Base-by-base conservation (phyloP, 2,329 filamentous ascomycete genomes). In the Aspergillus sp. region DNA sequence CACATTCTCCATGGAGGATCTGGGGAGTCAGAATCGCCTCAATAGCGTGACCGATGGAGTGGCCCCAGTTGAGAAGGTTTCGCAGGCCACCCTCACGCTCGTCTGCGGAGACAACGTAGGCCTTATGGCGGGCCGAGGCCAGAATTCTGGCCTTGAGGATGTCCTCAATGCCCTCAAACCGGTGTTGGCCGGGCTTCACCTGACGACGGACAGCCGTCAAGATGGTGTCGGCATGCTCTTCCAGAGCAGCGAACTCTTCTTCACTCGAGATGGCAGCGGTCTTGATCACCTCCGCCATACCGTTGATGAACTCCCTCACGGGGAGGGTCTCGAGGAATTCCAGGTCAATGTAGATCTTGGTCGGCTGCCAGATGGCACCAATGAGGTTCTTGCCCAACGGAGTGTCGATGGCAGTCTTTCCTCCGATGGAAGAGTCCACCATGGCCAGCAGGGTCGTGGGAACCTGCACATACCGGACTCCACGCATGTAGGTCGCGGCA, bases 241-340 rank as follows among this genome's bases (percentile, higher is more conserved):
- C 95, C 18, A 99, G 82, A 12, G 89, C 77, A 49, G 88, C 84
- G 73, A 99, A 99, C 71, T 97, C 94, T 10, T 83, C 78, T 76
- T 96, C 92, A 70, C 96, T 87, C 86, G 94, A 97, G 68, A 99
- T 98, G 56, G 95, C 95, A 3, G 95, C 95, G 3, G 95, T 99
- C 85, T 97, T 97, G 74, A 97, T 85, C 31, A 99, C 94, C 80
- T 99, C 95, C 26, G 94, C 95, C 94, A 99, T 97, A 62, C 95
- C 95, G 75, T 99, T 99, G 77, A 97, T 92, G 72, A 99, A 94
- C 77, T 99, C 94, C 66, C 95, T 85, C 65, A 89, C 88, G 1
- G 94, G 93, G 20, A 99, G 82, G 1, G 92, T 96, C 73, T 96
- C 91, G 57, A 99, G 82, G 72, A 99, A 98, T 57, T 88, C 85